Percentiles rank a stretch among this genome's conserved stretches.
These are phyloP conservation scores for Hypoxylon rickii DNA, from an alignment of 495 filamentous ascomycete genomes.

Conservation along the genomic window DNA sequence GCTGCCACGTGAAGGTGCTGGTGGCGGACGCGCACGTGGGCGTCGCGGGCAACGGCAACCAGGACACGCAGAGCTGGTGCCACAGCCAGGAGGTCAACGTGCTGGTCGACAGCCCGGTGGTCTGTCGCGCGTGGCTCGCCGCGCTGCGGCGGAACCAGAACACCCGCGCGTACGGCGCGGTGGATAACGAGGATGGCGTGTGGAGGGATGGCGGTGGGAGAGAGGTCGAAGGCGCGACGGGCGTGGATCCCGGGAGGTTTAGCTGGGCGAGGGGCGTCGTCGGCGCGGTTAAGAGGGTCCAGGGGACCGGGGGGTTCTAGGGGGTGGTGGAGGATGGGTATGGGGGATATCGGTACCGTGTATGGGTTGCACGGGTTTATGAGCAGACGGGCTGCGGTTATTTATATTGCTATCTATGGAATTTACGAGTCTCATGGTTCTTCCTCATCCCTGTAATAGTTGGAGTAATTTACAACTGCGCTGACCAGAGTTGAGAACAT, in stretches of 20 bases:
- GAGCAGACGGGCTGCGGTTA: no score
- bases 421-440: no score
- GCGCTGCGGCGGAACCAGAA: conserved; percentile 71
- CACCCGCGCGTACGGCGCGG: conserved; percentile 64
- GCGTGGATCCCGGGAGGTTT: conserved; percentile 60
- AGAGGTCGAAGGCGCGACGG: conserved; percentile 62
- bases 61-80: conserved; percentile 81
- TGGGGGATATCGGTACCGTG: neutral
- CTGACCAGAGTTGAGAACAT: no score
- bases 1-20: conserved; percentile 77
- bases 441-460: no score
- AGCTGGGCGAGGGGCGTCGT: conserved; percentile 65
- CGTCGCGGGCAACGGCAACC: conserved; percentile 76
- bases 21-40: conserved; percentile 70
- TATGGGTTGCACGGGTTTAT: no score
- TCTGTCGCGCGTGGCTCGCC: conserved; percentile 68
- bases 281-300: conserved; percentile 65
- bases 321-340: neutral
- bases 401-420: no score
- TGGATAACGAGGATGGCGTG: conserved; percentile 59
- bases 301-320: conserved; percentile 64
- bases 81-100: conserved; percentile 79
- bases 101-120: conserved; percentile 63
- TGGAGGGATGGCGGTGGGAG: conserved; percentile 63
- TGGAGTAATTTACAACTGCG: no score